These are phyloP conservation scores for Colletotrichum melonis DNA, from an alignment of 2,329 filamentous ascomycete genomes.

Conservation along the genomic window DNA sequence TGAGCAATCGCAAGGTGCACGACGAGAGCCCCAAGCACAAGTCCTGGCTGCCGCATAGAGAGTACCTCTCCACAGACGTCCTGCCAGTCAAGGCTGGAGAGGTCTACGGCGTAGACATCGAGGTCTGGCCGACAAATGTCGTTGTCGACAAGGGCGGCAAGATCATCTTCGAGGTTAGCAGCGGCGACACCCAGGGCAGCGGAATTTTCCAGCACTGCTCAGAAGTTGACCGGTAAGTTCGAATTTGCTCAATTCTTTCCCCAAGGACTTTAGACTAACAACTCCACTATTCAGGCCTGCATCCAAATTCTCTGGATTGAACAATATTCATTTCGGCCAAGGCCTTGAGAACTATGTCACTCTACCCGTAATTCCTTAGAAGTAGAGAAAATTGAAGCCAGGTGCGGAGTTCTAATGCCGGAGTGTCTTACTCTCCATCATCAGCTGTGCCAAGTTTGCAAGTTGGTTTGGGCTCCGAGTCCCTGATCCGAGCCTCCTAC, in stretches of 20 bases:
- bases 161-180: slow-evolving; percentile 66
- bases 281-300: slow-evolving; percentile 58
- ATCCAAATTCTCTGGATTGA: slow-evolving; percentile 54
- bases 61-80: slow-evolving; percentile 69
- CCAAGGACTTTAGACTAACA: slow-evolving; percentile 48
- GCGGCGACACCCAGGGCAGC: slow-evolving; percentile 69
- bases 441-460: background rate
- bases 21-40: slow-evolving; percentile 61
- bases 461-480: background rate
- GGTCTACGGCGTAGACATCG: slow-evolving; percentile 70
- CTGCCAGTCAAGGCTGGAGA: slow-evolving; percentile 64
- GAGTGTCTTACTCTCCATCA: background rate
- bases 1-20: slow-evolving; percentile 66
- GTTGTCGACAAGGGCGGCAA: slow-evolving; percentile 58
- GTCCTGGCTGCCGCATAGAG: slow-evolving; percentile 65
- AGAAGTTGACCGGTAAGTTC: slow-evolving; percentile 56
- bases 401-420: too few species aligned
- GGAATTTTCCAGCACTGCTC: slow-evolving; percentile 67
- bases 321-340: slow-evolving; percentile 64
- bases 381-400: background rate
- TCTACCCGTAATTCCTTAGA: slow-evolving; percentile 61
- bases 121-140: slow-evolving; percentile 74
- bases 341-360: slow-evolving; percentile 61
- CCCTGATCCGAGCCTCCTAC: background rate
- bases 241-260: slow-evolving; percentile 45